Percentiles rank a stretch among this genome's conserved stretches.
Conservation (phyloP, 2,329 filamentous ascomycete species). For the Cercospora canescens region DNA sequence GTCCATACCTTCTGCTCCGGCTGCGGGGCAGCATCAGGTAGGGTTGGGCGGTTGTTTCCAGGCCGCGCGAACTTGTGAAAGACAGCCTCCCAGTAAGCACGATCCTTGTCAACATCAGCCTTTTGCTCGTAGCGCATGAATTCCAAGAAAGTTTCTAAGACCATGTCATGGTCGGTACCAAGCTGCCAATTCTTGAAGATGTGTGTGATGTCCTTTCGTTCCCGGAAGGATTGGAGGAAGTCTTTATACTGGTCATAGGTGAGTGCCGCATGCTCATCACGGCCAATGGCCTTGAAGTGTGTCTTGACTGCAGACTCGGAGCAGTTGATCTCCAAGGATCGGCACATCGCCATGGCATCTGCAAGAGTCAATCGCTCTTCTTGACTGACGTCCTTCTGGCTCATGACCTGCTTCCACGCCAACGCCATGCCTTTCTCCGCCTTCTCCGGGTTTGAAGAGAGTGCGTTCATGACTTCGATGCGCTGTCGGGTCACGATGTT, state of each 20-base stretch:
- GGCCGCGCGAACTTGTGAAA: constrained; percentile 52
- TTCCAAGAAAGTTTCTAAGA: constrained; percentile 68
- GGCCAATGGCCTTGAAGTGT: constrained; percentile 74
- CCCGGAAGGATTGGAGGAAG: constrained; percentile 81
- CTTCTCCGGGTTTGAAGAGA: constrained; percentile 74
- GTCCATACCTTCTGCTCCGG: constrained; percentile 64
- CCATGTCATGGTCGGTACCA: constrained; percentile 60
- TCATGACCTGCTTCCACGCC: constrained; percentile 79
- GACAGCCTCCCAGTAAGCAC: constrained; percentile 65
- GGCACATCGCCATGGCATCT: constrained; percentile 80
- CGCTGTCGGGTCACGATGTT: constrained; percentile 82
- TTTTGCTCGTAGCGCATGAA: constrained; percentile 76
- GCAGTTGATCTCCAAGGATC: constrained; percentile 88
- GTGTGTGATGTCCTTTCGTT: constrained; percentile 74
- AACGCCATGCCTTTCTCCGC: constrained; percentile 69
- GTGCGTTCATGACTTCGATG: constrained; percentile 84
- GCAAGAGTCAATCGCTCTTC: constrained; percentile 74
- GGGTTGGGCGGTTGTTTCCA: constrained; percentile 39
- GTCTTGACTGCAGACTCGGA: constrained; percentile 70
- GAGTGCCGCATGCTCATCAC: constrained; percentile 63
- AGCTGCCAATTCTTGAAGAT: constrained; percentile 64
- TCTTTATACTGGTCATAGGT: constrained; percentile 79
- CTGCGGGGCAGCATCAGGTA: constrained; percentile 44
- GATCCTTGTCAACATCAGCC: constrained; percentile 70
- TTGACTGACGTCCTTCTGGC: constrained; percentile 60